Base-by-base conservation (phyloP, 1,284 basidiomycete genomes). In the Trichosporon sp. region DNA sequence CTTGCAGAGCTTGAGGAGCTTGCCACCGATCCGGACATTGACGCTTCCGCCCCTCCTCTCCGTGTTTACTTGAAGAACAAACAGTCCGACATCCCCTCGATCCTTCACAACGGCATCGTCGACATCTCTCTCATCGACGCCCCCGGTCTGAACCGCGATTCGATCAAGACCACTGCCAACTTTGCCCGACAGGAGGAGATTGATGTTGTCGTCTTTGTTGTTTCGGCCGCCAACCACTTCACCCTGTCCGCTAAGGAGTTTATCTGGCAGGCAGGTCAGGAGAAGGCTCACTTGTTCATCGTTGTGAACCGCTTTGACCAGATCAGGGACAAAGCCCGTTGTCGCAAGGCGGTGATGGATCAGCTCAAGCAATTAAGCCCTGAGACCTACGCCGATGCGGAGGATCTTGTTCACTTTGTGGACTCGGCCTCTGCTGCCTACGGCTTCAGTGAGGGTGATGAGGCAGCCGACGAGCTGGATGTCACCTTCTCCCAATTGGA, bases 101-200 rank as follows among this genome's bases (percentile, higher is more conserved):
- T 97, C 58, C 85, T 97, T 65, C 93, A 92, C 83, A 99, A 98
- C 79, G 95, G 94, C 65, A 88, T 95, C 62, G 92, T 97, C 73
- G 92, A 97, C 77, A 98, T 99, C 74, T 95, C 95, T 10, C 90
- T 99, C 73, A 98, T 99, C 78, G 96, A 99, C 73, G 95, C 95
- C 0, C 96, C 96, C 1, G 96, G 96, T 66, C 87, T 99, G 59
- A 99, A 99, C 81, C 88, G 93, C 63, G 96, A 99, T 80, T 93
- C 89, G 64, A 81, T 95, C 74, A 92, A 96, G 83, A 99, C 96
- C 0, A 99, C 95, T 2, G 92, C 93, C 8, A 84, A 98, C 56
- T 99, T 99, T 75, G 88, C 95, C 19, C 91, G 93, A 33, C 95
- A 99, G 79, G 92, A 96, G 78, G 94, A 98, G 81, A 99, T 99